Evolutionary conservation across 306 rosid genomes (phyloP).

Genomic region (Prunus dulcis): DNA sequence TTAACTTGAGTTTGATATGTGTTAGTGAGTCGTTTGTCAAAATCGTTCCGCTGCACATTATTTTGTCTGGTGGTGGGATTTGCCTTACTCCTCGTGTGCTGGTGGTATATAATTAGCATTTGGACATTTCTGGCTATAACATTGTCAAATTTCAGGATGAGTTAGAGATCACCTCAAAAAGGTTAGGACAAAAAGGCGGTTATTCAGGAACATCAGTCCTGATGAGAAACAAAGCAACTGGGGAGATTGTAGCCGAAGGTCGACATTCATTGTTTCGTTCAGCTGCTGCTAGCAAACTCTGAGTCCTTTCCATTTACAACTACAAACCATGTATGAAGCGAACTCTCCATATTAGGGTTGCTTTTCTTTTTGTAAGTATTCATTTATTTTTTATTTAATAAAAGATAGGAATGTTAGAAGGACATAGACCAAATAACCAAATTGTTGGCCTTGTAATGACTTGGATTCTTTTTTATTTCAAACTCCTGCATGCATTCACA

Average conservation of each 20-base stretch:
- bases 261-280: slow-evolving; percentile 74
- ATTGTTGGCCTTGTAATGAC: neutral
- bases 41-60: neutral
- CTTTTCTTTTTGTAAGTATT: neutral
- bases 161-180: slow-evolving; percentile 63
- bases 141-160: slow-evolving; percentile 65
- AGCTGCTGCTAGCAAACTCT: slow-evolving; percentile 56
- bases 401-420: neutral
- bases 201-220: slow-evolving; percentile 59
- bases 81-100: neutral
- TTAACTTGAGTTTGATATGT: neutral
- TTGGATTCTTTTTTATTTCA: neutral
- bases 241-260: slow-evolving; percentile 86
- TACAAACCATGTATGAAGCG: neutral
- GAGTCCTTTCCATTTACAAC: slow-evolving; percentile 2
- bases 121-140: neutral
- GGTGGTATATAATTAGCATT: neutral
- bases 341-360: neutral
- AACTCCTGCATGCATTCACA: neutral
- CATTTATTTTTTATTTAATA: neutral
- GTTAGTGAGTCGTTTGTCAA: no score
- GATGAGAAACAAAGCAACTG: slow-evolving; percentile 65
- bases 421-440: neutral
- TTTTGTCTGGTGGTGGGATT: neutral
- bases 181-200: slow-evolving; percentile 67